Base-by-base conservation (phyloP, 768 basidiomycete species). In the Brasilioporus rufonigricans region DNA sequence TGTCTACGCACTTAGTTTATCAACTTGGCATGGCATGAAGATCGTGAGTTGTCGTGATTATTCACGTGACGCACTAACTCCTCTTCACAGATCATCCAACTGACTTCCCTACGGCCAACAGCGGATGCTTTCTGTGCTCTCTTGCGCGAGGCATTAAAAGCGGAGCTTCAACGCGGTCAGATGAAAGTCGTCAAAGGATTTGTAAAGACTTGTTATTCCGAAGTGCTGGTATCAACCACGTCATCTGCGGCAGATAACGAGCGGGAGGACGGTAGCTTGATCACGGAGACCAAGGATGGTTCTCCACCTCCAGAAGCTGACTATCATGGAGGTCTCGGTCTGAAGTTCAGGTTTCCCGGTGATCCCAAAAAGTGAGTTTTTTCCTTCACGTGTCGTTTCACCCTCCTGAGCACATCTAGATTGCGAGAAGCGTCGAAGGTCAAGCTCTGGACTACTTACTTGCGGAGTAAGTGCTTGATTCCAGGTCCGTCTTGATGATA, bases 141-240 rank as follows among this genome's bases (percentile, higher is more conserved):
- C 6, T 81, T 99, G 1, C 86, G 94, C 9, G 89, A 95, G 61
- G 87, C 91, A 4, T 80, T 99, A 59, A 97, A 94, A 73, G 77
- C 85, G 5, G 91, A 97, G 62, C 79, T 98, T 13, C 89, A 94
- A 65, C 83, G 87, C 16, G 90, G 95, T 3, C 85, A 87, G 66
- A 99, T 99, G 94, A 97, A 97, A 71, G 74, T 77, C 13, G 89
- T 98, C 55, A 97, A 95, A 71, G 78, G 80, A 13, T 98, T 98
- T 68, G 83, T 91, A 29, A 89, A 91, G 73, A 91, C 93, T 1
- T 91, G 94, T 67, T 98, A 96, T 71, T 97, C 95, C 0, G 97
- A 98, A 71, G 83, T 81, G n/a, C 82, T 98, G 3, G 73, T 95
- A 16, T 77, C 81, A 1, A 74, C 80, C 4, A 75, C 80, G 0